These are phyloP conservation scores for Phymatotrichopsis omnivora DNA, from an alignment of 2,329 filamentous ascomycete genomes.

Conservation along the genomic window DNA sequence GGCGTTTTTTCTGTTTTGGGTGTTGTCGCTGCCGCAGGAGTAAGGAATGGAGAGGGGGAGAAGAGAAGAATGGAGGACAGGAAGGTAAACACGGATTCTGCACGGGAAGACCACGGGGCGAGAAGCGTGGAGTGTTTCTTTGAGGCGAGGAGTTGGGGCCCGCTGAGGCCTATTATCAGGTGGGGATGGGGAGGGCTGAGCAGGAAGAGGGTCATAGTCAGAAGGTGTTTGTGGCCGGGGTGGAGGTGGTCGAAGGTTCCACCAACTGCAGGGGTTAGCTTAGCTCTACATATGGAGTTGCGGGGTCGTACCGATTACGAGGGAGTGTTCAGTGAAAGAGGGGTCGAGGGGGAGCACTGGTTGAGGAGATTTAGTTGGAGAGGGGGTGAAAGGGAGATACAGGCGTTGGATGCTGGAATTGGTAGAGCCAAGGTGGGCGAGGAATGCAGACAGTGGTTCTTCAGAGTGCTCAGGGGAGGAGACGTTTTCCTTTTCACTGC, in stretches of 20 bases:
- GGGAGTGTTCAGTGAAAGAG: conserved; percentile 21
- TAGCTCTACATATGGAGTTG: background rate
- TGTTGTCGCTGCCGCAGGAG: conserved; percentile 1
- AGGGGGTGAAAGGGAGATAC: no score
- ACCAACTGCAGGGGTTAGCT: conserved; percentile 44
- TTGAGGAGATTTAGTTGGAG: no score
- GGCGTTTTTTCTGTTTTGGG: conserved; percentile 11
- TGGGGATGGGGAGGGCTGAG: conserved; percentile 42
- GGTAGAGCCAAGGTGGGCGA: conserved; percentile 13
- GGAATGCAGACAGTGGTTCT: conserved; percentile 15
- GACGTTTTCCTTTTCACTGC: conserved; percentile 18
- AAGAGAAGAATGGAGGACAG: conserved; percentile 52
- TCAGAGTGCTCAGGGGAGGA: conserved; percentile 15
- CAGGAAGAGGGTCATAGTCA: conserved; percentile 74
- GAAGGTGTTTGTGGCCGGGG: conserved; percentile 86
- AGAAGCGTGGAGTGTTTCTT: conserved; percentile 79
- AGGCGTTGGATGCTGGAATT: conserved; percentile 5
- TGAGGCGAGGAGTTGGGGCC: conserved; percentile 72
- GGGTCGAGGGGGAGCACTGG: no score
- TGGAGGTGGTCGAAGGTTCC: conserved; percentile 97
- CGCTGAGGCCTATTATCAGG: conserved; percentile 78
- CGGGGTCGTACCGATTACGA: conserved; percentile 21
- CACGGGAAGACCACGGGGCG: conserved; percentile 68
- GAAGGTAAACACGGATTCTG: conserved; percentile 59
- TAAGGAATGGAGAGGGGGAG: conserved; percentile 38